phyloP scores from a whole-genome alignment of 2,329 filamentous ascomycete species.

The Fusarium ramigenum region DNA sequence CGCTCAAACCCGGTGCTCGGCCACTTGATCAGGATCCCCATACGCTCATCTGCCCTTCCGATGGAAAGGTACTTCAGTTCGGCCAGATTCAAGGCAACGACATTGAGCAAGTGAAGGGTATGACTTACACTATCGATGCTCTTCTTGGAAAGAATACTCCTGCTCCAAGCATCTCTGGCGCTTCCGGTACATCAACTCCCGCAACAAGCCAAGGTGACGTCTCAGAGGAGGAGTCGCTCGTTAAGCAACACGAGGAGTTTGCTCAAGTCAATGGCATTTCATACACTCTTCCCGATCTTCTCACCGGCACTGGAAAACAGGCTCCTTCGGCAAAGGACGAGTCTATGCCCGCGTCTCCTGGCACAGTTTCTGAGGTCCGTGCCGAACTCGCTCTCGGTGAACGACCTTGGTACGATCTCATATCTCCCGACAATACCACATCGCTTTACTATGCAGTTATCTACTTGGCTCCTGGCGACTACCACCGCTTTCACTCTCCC shows the following conservation, averaged over 20 bases:
- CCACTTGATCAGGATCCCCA: slow-evolving; percentile 84
- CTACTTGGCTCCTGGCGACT: slow-evolving; percentile 96
- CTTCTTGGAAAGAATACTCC: slow-evolving; percentile 77
- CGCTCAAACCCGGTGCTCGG: slow-evolving; percentile 85
- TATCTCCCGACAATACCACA: slow-evolving; percentile 69
- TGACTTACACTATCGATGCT: slow-evolving; percentile 96
- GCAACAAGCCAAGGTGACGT: slow-evolving; percentile 40
- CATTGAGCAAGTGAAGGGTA: slow-evolving; percentile 98
- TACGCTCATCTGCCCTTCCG: slow-evolving; percentile 86
- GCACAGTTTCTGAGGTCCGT: slow-evolving; percentile 84
- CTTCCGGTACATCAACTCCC: slow-evolving; percentile 44
- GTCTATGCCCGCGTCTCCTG: slow-evolving; percentile 68
- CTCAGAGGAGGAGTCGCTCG: slow-evolving; percentile 68
- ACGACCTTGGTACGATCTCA: slow-evolving; percentile 75
- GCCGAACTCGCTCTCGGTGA: slow-evolving; percentile 82
- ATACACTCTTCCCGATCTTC: slow-evolving; percentile 87
- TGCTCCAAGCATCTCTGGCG: slow-evolving; percentile 61
- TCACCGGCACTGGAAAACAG: slow-evolving; percentile 73
- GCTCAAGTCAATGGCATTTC: slow-evolving; percentile 93
- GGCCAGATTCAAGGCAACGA: slow-evolving; percentile 92
- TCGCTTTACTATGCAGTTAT: slow-evolving; percentile 93
- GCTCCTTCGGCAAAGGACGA: slow-evolving; percentile 72
- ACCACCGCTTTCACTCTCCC: slow-evolving; percentile 97
- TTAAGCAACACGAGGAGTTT: slow-evolving; percentile 90
- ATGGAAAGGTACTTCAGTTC: slow-evolving; percentile 91